Evolutionary conservation across 257 asterid genomes (phyloP).

Genomic region (Lycium barbarum): DNA sequence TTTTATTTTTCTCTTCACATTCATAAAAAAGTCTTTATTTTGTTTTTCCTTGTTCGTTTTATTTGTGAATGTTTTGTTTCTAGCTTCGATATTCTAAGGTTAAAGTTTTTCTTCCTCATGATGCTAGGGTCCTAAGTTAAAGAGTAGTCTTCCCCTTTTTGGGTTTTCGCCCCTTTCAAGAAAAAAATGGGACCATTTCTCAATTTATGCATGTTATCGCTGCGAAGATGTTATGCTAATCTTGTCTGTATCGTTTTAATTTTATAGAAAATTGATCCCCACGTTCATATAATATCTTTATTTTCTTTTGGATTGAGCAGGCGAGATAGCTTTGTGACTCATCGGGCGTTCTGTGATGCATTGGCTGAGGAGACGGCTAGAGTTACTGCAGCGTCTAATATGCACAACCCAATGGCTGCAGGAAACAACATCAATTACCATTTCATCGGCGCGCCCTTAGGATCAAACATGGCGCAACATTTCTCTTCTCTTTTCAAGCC

Average conservation of each 20-base stretch:
- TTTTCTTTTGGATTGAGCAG: slow-evolving; percentile 40
- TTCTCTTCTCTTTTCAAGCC: slow-evolving; percentile 65
- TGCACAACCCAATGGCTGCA: slow-evolving; percentile 43
- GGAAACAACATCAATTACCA: slow-evolving; percentile 50
- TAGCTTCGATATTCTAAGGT: not conserved
- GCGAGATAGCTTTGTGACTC: slow-evolving; percentile 95
- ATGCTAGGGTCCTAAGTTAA: not conserved
- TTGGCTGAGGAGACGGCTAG: slow-evolving; percentile 91
- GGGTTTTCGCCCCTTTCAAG: no score
- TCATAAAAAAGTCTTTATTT: not conserved
- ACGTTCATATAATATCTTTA: no score
- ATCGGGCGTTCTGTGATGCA: slow-evolving; percentile 95
- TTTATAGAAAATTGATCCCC: no score
- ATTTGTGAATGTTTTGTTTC: not conserved
- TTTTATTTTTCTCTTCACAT: not conserved
- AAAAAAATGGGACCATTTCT: no score
- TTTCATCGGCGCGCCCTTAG: slow-evolving; percentile 61
- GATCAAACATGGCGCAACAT: slow-evolving; percentile 51
- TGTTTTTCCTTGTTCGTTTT: not conserved
- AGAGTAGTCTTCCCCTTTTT: not conserved
- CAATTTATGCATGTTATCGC: no score
- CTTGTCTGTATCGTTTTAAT: no score
- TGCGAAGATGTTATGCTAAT: no score
- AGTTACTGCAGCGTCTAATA: slow-evolving; percentile 68
- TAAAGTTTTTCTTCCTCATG: not conserved